Base-by-base conservation (phyloP, 352 stramenopile genomes). In the Phytophthora nicotianae region DNA sequence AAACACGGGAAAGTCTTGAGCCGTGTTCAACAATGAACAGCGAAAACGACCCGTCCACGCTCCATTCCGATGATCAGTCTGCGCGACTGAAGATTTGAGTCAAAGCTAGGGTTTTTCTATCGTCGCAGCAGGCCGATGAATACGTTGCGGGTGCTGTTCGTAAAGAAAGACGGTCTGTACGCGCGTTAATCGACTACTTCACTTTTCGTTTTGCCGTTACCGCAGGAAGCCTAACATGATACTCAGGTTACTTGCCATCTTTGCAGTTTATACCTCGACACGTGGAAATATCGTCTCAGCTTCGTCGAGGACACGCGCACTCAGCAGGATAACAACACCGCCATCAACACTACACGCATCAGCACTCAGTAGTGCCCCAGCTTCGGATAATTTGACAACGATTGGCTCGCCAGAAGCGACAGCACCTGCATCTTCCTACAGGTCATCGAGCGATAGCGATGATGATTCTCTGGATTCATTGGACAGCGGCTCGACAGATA, bases 171-270 rank as follows among this genome's bases (percentile, higher is more conserved):
- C 20, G 52, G 2, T 35, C 17, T 33, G 19, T 20, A 38, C 43
- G 29, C 21, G 32, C 43, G 37, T 49, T 17, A 10, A 26, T 26
- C 40, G 9, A 24, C 13, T 16, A 42, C 19, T 37, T 50, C 57
- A 65, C 11, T 65, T 48, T 42, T 51, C 49, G 10, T 60, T 65
- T 65, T 49, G 48, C 37, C 49, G 49, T n/a, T 52, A 24, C 53
- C 53, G 47, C 14, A 20, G 38, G 49, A 33, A 23, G 23, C 23
- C 2, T 16, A 23, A 5, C 4, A 65, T 65, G 58, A 65, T 49
- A 47, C 35, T 53, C 32, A 45, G 49, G 40, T 13, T 37, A 40
- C 20, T 60, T 2, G 24, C 16, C 8, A 17, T 52, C 19, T 40
- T 70, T 20, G 13, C 32, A 21, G 20, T 32, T 17, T 27, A 33